Evolutionary conservation across 768 basidiomycete genomes (phyloP), one percentile per base, ranked within the genome.

Genomic region (Leccinum uliginosum): DNA sequence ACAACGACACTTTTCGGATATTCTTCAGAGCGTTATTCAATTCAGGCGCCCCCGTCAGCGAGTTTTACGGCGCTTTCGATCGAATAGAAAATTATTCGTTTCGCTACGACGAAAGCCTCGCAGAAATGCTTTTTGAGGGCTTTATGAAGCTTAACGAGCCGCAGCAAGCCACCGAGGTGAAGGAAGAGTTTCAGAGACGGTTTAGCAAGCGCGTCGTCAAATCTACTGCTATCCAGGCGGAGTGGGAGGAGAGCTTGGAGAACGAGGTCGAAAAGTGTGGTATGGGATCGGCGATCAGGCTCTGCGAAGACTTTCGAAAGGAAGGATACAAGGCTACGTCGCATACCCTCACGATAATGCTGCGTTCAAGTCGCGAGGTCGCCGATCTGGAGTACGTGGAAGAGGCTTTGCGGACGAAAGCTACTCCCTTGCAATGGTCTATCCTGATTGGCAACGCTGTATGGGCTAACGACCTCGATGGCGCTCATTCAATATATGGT

Each of bases 371-470:
- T n/a, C 71, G 59, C 8, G 63, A 65, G 27, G 64, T 78, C 11
- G 58, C 73, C 7, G 79, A 83, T 57, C 68, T 86, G 34, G 67
- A 67, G 24, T 65, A 70, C 26, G 74, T 77, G 55, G 76, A 82
- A 55, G 60, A 71, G 27, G 71, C 70, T 14, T 71, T 85, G 6
- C 68, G 66, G 19, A 53, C 82, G 50, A 66, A 67, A 46, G 76
- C 79, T 21, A 72, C 72, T 9, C 70, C 75, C 0, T 60, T 70
- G 14, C 80, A 82, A 32, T 89, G 86, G 80, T 75, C 80, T 5
- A 70, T 79, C 53, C 65, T 89, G 32, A 75, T 91, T 57, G 65
- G 67, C 45, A 86, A 87, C 60, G 73, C 74, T 43, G 65, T 80
- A 49, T 75, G 74, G 12, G 59, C 69, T 1, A 73, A 73, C 17